Conservation (phyloP, 768 basidiomycete species). For the Hygrocybe punicea region DNA sequence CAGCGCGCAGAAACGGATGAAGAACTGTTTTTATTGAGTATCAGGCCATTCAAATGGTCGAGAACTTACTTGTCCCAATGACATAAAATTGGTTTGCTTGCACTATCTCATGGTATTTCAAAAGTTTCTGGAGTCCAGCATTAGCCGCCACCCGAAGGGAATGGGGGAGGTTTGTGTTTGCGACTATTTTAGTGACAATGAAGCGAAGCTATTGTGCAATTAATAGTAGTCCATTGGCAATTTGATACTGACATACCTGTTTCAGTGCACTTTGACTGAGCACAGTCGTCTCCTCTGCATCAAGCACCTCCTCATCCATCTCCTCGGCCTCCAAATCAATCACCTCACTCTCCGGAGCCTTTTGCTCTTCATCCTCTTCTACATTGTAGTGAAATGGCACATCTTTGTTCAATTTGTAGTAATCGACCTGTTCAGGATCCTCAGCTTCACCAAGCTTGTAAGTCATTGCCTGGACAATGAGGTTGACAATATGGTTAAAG, state of each 20-base stretch:
- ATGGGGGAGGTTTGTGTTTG: neutral
- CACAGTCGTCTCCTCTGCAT: too few species aligned
- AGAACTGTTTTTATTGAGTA: slow-evolving; percentile 17
- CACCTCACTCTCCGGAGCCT: slow-evolving; percentile 13
- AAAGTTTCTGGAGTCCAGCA: slow-evolving; percentile 26
- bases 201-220: slow-evolving; percentile 23
- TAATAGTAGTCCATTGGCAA: neutral
- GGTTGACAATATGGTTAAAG: slow-evolving; percentile 10
- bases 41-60: neutral
- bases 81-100: slow-evolving; percentile 23
- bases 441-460: neutral
- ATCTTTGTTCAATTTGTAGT: neutral
- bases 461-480: neutral
- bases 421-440: neutral
- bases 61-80: slow-evolving; percentile 28
- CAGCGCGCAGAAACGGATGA: slow-evolving; percentile 23
- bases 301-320: too few species aligned
- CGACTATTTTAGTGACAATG: slow-evolving; percentile 29
- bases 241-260: too few species aligned
- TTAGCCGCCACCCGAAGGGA: slow-evolving; percentile 19
- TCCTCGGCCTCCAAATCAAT: too few species aligned
- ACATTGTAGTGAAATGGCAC: slow-evolving; percentile 1
- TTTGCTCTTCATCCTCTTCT: slow-evolving; percentile 15
- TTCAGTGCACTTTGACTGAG: too few species aligned
- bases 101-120: slow-evolving; percentile 24